Evolutionary conservation across 805 yeast species (phyloP).

Genomic region (Debaryomyces hansenii): DNA sequence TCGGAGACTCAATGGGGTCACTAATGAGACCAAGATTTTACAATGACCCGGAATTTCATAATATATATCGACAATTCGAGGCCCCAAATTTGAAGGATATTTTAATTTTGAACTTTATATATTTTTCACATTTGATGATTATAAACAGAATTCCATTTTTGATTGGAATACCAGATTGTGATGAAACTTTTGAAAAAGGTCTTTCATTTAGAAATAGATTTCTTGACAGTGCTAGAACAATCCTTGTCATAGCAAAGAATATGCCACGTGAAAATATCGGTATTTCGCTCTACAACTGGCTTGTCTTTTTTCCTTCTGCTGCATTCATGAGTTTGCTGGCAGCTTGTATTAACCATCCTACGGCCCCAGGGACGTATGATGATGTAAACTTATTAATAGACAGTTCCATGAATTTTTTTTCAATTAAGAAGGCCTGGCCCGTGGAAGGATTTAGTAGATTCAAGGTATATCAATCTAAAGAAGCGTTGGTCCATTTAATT

Average conservation of each 20-base stretch:
- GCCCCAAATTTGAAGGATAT: constrained; percentile 11
- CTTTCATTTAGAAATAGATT: constrained; percentile 27
- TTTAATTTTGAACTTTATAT: constrained; percentile 28
- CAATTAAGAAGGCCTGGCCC: background rate
- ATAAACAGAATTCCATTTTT: constrained; percentile 35
- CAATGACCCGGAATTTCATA: constrained; percentile 30
- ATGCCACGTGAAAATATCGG: constrained; percentile 19
- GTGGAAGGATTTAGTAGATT: background rate
- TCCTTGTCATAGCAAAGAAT: constrained; percentile 24
- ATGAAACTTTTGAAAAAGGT: constrained; percentile 14
- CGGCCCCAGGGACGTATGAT: constrained; percentile 21
- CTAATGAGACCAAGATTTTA: constrained; percentile 29
- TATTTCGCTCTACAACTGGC: constrained; percentile 30
- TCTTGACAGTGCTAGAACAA: constrained; percentile 38
- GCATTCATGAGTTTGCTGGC: constrained; percentile 32
- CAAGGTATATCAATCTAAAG: constrained; percentile 15
- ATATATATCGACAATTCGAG: background rate
- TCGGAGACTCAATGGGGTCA: constrained; percentile 18
- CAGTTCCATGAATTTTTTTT: constrained; percentile 13
- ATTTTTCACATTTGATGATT: constrained; percentile 35
- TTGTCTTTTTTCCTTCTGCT: constrained; percentile 28
- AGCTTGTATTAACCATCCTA: constrained; percentile 30
- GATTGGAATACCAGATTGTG: constrained; percentile 14
- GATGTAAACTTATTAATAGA: constrained; percentile 33
- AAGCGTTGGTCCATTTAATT: constrained; percentile 18